phyloP scores from a whole-genome alignment of 2,329 filamentous ascomycete species.

The Mycosphaerella sp. region DNA sequence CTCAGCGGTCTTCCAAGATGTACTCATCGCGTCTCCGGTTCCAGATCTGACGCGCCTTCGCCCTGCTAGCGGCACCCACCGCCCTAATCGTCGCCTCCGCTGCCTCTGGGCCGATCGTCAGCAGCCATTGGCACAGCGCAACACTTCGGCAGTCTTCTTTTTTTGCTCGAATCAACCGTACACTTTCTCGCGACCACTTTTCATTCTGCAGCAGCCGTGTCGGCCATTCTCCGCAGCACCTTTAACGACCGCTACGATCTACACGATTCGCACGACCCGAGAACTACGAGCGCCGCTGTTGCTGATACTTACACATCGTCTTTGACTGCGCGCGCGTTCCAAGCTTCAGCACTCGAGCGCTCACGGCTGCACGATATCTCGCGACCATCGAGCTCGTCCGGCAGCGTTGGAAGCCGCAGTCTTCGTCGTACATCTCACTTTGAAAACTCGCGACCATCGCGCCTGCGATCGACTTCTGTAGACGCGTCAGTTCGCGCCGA shows the following conservation, averaged over 20 bases:
- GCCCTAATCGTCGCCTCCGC: constrained; percentile 2
- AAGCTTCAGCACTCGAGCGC: constrained; percentile 31
- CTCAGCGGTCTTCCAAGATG: background rate
- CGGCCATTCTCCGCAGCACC: constrained; percentile 36
- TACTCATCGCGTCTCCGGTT: background rate
- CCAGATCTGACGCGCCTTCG: constrained; percentile 1
- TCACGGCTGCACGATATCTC: constrained; percentile 33
- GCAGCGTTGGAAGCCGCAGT: constrained; percentile 41
- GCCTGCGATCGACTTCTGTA: constrained; percentile 41
- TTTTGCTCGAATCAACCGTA: background rate
- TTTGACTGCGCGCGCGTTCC: constrained; percentile 46
- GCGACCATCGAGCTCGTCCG: constrained; percentile 49
- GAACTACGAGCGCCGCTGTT: background rate
- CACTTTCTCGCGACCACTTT: constrained; percentile 3
- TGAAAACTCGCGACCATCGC: constrained; percentile 39
- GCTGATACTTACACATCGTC: constrained; percentile 42
- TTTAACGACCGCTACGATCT: constrained; percentile 51
- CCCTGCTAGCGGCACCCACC: background rate
- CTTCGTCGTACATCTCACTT: constrained; percentile 51
- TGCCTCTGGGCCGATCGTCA: background rate
- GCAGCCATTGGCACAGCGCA: constrained; percentile 10
- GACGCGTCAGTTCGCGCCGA: constrained; percentile 34
- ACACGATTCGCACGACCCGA: constrained; percentile 39
- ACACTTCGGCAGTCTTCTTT: background rate
- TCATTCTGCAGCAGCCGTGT: constrained; percentile 35